Percentiles rank a stretch among this genome's conserved stretches.
These are phyloP conservation scores for Hapsidospora chrysogenum DNA, from an alignment of 495 filamentous ascomycete species.

Conservation along the genomic window DNA sequence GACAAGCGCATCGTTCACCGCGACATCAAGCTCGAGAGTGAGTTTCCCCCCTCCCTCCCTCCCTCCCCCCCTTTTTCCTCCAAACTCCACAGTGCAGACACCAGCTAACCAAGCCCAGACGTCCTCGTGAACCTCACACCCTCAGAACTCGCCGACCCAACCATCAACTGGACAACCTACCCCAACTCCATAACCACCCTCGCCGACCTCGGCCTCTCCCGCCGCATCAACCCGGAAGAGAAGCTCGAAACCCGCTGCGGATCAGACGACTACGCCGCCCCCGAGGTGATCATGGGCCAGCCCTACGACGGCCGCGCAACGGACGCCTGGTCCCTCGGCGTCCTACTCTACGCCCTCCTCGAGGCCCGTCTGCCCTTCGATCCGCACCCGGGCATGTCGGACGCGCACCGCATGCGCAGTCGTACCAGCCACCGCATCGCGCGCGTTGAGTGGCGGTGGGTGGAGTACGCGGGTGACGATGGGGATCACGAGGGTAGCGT, in stretches of 20 bases:
- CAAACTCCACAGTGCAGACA: too few relatives aligned
- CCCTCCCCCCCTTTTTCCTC: not conserved
- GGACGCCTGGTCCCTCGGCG: constrained; percentile 91
- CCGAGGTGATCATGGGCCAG: constrained; percentile 89
- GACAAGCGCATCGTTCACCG: constrained; percentile 75
- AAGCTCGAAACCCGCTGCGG: constrained; percentile 83
- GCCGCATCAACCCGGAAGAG: constrained; percentile 59
- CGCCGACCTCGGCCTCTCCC: constrained; percentile 82
- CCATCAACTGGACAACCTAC: constrained; percentile 48
- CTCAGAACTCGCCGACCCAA: constrained; percentile 22
- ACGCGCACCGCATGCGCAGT: constrained; percentile 51
- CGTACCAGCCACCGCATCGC: constrained; percentile 87
- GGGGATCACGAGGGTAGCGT: constrained; percentile 34
- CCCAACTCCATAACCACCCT: constrained; percentile 72
- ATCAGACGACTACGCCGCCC: constrained; percentile 91
- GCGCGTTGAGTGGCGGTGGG: constrained; percentile 87
- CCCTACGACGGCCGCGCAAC: constrained; percentile 85
- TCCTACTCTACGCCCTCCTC: constrained; percentile 83
- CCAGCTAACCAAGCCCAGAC: constrained; percentile 33
- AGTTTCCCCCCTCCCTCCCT: constrained; percentile 13
- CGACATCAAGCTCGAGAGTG: constrained; percentile 97
- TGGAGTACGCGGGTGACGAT: constrained; percentile 57
- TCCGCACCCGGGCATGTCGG: constrained; percentile 54
- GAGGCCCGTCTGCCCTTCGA: constrained; percentile 89
- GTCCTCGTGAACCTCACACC: constrained; percentile 72